Conservation (phyloP, 2,329 filamentous ascomycete species). For the Penicillium sclerotiorum region DNA sequence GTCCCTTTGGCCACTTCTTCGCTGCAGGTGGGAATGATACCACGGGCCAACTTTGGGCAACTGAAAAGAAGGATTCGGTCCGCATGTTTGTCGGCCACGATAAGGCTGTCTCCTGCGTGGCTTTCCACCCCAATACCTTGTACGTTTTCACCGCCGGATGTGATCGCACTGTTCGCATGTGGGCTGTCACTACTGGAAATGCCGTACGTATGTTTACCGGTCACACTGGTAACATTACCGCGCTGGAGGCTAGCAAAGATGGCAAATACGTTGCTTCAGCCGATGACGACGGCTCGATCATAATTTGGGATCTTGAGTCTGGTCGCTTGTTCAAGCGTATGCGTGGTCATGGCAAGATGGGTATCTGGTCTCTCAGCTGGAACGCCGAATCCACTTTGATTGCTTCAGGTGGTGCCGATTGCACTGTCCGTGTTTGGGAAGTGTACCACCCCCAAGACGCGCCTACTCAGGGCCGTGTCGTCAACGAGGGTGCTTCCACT, state of each 20-base stretch:
- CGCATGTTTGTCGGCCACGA: slow-evolving; percentile 91
- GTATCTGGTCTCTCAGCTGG: slow-evolving; percentile 91
- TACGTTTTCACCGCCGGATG: slow-evolving; percentile 93
- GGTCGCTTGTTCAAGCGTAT: slow-evolving; percentile 88
- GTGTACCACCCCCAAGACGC: slow-evolving; percentile 68
- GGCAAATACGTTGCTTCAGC: slow-evolving; percentile 90
- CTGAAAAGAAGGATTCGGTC: slow-evolving; percentile 86
- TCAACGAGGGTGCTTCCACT: slow-evolving; percentile 52
- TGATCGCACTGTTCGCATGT: slow-evolving; percentile 96
- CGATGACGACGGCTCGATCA: slow-evolving; percentile 84
- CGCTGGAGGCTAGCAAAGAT: slow-evolving; percentile 81
- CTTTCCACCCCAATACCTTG: slow-evolving; percentile 91
- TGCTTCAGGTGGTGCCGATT: slow-evolving; percentile 86
- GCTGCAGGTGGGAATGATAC: slow-evolving; percentile 84
- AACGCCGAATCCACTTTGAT: slow-evolving; percentile 89
- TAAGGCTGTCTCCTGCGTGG: slow-evolving; percentile 84
- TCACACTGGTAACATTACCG: slow-evolving; percentile 83
- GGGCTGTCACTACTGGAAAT: slow-evolving; percentile 84
- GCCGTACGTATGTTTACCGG: slow-evolving; percentile 91
- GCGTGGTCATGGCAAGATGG: slow-evolving; percentile 88
- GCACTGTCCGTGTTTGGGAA: slow-evolving; percentile 93
- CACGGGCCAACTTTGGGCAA: slow-evolving; percentile 86
- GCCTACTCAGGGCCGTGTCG: slow-evolving; percentile 58
- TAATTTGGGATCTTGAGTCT: slow-evolving; percentile 91
- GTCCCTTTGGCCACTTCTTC: slow-evolving; percentile 95